Percentiles rank a stretch among this genome's conserved stretches.
These are phyloP conservation scores for Fusarium continuum DNA, from an alignment of 2,329 filamentous ascomycete genomes.

Conservation along the genomic window DNA sequence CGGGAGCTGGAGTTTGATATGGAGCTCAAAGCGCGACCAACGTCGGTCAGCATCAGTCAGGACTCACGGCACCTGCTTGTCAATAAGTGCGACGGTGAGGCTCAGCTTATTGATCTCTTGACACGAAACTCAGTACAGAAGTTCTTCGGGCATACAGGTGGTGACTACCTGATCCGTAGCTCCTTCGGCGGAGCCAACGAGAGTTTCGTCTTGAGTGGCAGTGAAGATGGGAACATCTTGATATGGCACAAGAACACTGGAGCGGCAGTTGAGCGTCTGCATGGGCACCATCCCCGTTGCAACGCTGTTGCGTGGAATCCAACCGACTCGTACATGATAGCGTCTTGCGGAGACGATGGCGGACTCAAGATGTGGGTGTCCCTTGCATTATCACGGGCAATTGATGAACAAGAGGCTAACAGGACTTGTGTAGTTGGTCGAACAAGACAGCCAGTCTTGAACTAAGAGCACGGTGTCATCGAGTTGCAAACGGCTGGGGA, in stretches of 20 bases:
- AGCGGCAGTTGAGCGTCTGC: constrained; percentile 76
- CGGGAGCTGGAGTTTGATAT: constrained; percentile 80
- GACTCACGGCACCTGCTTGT: constrained; percentile 86
- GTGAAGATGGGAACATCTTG: constrained; percentile 80
- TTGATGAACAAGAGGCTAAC: not conserved
- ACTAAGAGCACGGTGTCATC: constrained; percentile 33
- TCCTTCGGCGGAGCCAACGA: constrained; percentile 89
- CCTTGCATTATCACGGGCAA: not conserved
- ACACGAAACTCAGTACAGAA: constrained; percentile 75
- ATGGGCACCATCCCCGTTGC: constrained; percentile 79
- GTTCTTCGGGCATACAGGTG: constrained; percentile 80
- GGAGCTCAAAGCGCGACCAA: constrained; percentile 71
- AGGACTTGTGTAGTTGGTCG: constrained; percentile 40
- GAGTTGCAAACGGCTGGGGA: constrained; percentile 37
- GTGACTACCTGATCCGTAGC: constrained; percentile 81
- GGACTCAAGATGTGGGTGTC: constrained; percentile 82
- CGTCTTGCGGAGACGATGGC: constrained; percentile 88
- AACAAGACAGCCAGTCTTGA: constrained; percentile 40
- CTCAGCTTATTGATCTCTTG: constrained; percentile 80
- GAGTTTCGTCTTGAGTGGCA: constrained; percentile 90
- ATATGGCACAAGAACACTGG: constrained; percentile 93
- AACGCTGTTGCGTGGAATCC: constrained; percentile 94
- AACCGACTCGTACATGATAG: constrained; percentile 81
- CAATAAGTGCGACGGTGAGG: constrained; percentile 79
- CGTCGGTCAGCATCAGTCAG: constrained; percentile 81